Conservation (phyloP, 306 rosid genomes). For the Mucuna pruriens region DNA sequence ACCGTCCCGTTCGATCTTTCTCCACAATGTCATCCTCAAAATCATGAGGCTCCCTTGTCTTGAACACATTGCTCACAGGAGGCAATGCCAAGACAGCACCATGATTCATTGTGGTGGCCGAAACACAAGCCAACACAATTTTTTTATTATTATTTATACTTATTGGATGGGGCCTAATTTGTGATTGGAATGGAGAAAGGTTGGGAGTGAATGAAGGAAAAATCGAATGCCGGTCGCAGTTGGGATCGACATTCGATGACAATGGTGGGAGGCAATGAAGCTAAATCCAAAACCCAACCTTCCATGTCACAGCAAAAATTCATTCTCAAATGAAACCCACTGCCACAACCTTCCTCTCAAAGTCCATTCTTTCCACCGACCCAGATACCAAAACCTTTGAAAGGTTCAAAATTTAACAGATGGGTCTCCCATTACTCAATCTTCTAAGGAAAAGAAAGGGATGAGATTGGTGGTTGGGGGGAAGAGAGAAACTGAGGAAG, state of each 20-base stretch:
- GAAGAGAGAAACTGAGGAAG: slow-evolving; percentile 37
- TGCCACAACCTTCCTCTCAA: slow-evolving; percentile 42
- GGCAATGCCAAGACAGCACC: slow-evolving; percentile 46
- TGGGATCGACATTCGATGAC: slow-evolving; percentile 74
- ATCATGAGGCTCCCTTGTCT: slow-evolving; percentile 47
- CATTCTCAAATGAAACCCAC: slow-evolving; percentile 55
- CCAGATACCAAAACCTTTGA: slow-evolving; percentile 44
- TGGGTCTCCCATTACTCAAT: slow-evolving; percentile 38
- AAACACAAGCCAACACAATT: slow-evolving; percentile 27
- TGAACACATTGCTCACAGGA: slow-evolving; percentile 34
- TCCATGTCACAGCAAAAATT: slow-evolving; percentile 51
- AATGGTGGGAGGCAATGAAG: slow-evolving; percentile 57
- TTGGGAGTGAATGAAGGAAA: slow-evolving; percentile 52
- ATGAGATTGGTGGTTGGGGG: background rate
- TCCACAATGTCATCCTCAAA: slow-evolving; percentile 61
- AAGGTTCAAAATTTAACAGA: slow-evolving; percentile 35
- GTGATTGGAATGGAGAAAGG: slow-evolving; percentile 42
- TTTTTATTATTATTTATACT: background rate
- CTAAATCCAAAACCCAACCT: slow-evolving; percentile 54
- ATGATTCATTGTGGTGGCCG: slow-evolving; percentile 51
- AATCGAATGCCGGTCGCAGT: slow-evolving; percentile 69
- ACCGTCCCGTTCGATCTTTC: slow-evolving; percentile 87
- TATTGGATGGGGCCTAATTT: slow-evolving; percentile 25
- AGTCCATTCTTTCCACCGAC: slow-evolving; percentile 48
- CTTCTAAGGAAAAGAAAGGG: background rate